Percentiles rank a stretch among this genome's conserved stretches.
phyloP scores from a whole-genome alignment of 139 green algal species.

The Trebouxia sp. region DNA sequence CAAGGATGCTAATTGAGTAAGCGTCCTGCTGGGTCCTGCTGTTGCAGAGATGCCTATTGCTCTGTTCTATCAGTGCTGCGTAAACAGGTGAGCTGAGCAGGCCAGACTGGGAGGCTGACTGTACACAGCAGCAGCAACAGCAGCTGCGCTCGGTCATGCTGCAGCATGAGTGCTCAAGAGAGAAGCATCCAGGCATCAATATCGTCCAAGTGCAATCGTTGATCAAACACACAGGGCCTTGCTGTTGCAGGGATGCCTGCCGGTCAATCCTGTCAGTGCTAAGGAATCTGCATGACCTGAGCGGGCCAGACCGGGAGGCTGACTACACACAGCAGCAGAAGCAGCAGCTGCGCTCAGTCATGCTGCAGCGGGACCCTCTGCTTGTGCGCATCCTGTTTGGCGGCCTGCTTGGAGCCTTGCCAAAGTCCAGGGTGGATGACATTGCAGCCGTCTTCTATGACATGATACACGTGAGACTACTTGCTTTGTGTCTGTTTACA shows the following conservation, averaged over 20 bases:
- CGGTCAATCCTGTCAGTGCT: constrained; percentile 68
- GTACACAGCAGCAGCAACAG: constrained; percentile 18
- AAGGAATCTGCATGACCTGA: constrained; percentile 52
- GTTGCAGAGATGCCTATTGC: constrained; percentile 71
- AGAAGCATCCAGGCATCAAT: too few relatives aligned
- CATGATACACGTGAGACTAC: constrained; percentile 48
- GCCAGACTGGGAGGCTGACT: constrained; percentile 33
- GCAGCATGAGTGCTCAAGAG: too few relatives aligned
- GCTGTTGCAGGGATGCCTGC: constrained; percentile 70
- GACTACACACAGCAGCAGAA: constrained; percentile 28
- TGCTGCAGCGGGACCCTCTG: constrained; percentile 40
- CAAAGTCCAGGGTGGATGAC: constrained; percentile 45
- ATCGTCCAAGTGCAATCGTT: too few relatives aligned
- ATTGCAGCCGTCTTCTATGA: constrained; percentile 55
- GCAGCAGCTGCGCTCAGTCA: constrained; percentile 33
- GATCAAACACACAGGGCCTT: not conserved
- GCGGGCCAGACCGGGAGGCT: constrained; percentile 41
- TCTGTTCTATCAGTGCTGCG: constrained; percentile 65
- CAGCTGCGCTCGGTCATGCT: constrained; percentile 42
- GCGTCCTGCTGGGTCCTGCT: too few relatives aligned
- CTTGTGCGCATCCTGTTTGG: constrained; percentile 60
- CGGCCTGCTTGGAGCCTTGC: constrained; percentile 55
- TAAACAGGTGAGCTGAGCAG: constrained; percentile 56
- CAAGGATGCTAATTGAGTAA: too few relatives aligned
- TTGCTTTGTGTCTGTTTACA: not conserved